phyloP scores from a whole-genome alignment of 192 early-diverging fungal species.

The Pilaira anomala region DNA sequence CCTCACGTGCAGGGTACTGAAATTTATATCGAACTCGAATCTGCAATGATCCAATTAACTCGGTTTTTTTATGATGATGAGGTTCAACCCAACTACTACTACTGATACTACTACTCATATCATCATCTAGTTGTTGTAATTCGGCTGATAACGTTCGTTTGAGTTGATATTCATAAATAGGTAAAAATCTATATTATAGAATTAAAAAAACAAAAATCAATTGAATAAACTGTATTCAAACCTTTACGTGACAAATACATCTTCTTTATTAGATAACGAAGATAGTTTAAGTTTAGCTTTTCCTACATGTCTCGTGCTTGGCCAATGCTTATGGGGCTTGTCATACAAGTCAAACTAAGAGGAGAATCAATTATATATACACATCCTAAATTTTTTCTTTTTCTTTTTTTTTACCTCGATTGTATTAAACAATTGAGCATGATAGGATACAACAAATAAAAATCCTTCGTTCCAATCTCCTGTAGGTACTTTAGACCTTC shows the following conservation, averaged over 20 bases:
- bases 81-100: too few relatives aligned
- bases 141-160: slow-evolving; percentile 16
- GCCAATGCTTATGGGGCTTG: slow-evolving; percentile 20
- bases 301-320: slow-evolving; percentile 23
- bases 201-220: neutral
- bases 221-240: too few relatives aligned
- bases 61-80: too few relatives aligned
- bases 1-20: slow-evolving; percentile 24
- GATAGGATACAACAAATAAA: slow-evolving; percentile 63
- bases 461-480: slow-evolving; percentile 79
- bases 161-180: slow-evolving; percentile 30
- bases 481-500: slow-evolving; percentile 40
- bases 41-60: slow-evolving; percentile 33
- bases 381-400: neutral
- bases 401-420: slow-evolving; percentile 37
- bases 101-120: too few relatives aligned
- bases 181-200: slow-evolving; percentile 24
- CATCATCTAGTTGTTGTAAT: neutral
- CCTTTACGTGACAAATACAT: slow-evolving; percentile 37
- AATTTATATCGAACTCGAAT: slow-evolving; percentile 33
- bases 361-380: neutral
- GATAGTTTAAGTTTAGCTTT: slow-evolving; percentile 33
- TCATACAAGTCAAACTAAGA: slow-evolving; percentile 35
- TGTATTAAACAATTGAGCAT: slow-evolving; percentile 74
- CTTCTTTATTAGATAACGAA: slow-evolving; percentile 20